A percentile compares a stretch with the other conserved stretches of the same genome.
phyloP scores from a whole-genome alignment of 257 asterid genomes.

The Osmanthus fragrans region DNA sequence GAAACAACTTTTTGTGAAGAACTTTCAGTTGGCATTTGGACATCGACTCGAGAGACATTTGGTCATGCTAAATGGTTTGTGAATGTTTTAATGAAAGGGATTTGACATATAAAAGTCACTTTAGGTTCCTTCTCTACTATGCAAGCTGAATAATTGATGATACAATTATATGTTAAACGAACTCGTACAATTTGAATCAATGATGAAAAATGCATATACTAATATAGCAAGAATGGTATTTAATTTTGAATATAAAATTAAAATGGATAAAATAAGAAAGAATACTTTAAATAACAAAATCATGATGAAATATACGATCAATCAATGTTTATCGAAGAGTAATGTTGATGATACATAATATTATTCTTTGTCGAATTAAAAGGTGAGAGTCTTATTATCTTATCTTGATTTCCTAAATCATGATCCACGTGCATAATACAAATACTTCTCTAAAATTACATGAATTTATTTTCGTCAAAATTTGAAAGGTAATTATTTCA shows the following conservation, averaged over 20 bases:
- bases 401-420: no score
- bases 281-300: no score
- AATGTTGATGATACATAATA: no score
- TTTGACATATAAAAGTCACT: slow-evolving; percentile 18
- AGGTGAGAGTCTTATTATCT: no score
- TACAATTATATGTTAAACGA: background rate
- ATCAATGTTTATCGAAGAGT: no score
- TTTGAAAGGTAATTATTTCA: no score
- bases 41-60: background rate
- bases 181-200: background rate
- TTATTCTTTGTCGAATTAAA: no score
- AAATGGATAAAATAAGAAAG: background rate
- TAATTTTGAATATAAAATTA: no score
- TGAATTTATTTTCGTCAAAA: no score
- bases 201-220: no score
- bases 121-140: background rate
- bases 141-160: background rate
- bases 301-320: no score
- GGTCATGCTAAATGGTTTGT: background rate
- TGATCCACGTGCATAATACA: background rate
- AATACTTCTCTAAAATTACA: no score
- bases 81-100: slow-evolving; percentile 27
- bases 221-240: background rate
- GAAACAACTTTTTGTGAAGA: background rate
- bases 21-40: background rate